Conservation (phyloP, 495 filamentous ascomycete genomes). For the Astrocystis sublimbata region DNA sequence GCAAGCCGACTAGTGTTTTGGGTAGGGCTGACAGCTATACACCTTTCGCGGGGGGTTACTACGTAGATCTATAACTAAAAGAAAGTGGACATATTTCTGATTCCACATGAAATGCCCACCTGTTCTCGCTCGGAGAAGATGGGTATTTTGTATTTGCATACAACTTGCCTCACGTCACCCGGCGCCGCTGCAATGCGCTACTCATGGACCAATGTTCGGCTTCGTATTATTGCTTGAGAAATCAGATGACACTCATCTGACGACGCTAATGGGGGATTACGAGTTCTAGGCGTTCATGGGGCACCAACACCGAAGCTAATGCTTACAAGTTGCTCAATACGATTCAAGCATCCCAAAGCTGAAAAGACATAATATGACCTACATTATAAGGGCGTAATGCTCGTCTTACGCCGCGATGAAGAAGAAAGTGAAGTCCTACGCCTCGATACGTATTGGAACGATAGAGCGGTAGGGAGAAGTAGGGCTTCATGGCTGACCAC, state of each 20-base stretch:
- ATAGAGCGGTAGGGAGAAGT: not conserved
- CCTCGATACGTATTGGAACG: not conserved
- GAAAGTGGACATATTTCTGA: not conserved
- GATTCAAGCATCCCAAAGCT: slow-evolving; percentile 5
- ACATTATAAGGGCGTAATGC: not conserved
- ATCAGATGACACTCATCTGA: not conserved
- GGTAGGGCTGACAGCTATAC: not conserved
- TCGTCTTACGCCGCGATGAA: not conserved
- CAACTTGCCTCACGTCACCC: not conserved
- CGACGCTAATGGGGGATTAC: slow-evolving; percentile 6
- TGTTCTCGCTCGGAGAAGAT: not conserved
- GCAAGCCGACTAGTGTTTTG: not conserved
- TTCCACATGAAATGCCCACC: slow-evolving; percentile 1
- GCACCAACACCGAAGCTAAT: not conserved
- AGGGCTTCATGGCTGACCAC: not conserved
- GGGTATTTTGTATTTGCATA: not conserved
- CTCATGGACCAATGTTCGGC: not conserved
- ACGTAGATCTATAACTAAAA: not conserved
- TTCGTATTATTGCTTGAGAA: slow-evolving; percentile 5
- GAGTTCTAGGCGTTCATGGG: not conserved
- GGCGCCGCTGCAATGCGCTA: not conserved
- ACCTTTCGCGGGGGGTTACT: not conserved
- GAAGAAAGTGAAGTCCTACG: not conserved
- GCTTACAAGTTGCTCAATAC: not conserved
- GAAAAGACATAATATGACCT: not conserved